These are phyloP conservation scores for Typha latifolia DNA, from an alignment of 176 grass and related monocot species.

Conservation along the genomic window DNA sequence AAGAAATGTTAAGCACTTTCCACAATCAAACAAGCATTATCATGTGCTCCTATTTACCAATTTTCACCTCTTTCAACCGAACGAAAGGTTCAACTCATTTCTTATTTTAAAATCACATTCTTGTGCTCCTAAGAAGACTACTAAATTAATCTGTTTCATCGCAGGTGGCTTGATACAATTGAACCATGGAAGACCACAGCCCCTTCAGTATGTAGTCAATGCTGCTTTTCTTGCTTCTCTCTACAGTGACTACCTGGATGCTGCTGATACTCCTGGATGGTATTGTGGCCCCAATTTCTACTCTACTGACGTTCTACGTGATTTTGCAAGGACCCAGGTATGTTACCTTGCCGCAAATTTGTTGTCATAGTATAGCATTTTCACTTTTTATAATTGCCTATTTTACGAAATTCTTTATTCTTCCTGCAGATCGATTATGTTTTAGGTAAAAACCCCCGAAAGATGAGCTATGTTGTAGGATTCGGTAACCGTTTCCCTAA, in stretches of 20 bases:
- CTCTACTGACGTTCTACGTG: constrained; percentile 54
- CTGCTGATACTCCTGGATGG: constrained; percentile 89
- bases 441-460: constrained; percentile 83
- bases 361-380: constrained; percentile 2
- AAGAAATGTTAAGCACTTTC: constrained; percentile 81
- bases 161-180: constrained; percentile 87
- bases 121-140: background rate
- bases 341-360: background rate
- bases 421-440: constrained; percentile 66
- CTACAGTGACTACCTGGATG: constrained; percentile 88
- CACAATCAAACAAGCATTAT: constrained; percentile 90
- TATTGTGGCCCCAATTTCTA: constrained; percentile 95
- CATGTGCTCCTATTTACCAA: constrained; percentile 91
- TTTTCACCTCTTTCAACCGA: constrained; percentile 76
- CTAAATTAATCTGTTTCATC: constrained; percentile 3
- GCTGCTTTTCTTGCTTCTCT: constrained; percentile 89
- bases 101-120: background rate
- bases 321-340: constrained; percentile 86
- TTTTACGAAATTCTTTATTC: constrained; percentile 12
- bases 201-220: constrained; percentile 78
- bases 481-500: constrained; percentile 57
- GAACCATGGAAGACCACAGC: constrained; percentile 78
- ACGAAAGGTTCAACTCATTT: constrained; percentile 49
- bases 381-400: background rate
- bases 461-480: constrained; percentile 92